A percentile compares a stretch with the other conserved stretches of the same genome.
Conservation (phyloP, 129 eudicot species). For the Oenanthe sinensis region DNA sequence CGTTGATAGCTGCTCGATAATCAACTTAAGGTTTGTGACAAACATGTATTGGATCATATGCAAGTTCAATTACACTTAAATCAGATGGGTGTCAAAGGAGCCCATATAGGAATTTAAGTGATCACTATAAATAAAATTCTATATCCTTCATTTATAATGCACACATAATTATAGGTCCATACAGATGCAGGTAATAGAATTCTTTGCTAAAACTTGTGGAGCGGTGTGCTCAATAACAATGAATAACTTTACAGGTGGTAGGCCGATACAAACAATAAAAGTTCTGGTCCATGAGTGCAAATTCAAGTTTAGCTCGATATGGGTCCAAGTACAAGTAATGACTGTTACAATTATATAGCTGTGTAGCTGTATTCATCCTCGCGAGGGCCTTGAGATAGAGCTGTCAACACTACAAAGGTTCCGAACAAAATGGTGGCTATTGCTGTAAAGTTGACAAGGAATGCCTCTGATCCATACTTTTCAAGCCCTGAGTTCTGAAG, state of each 20-base stretch:
- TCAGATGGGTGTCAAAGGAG: background rate
- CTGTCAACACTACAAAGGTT: conserved; percentile 63
- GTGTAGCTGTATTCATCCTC: conserved; percentile 58
- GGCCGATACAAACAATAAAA: background rate
- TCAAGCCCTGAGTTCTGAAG: conserved; percentile 59
- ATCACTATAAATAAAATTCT: background rate
- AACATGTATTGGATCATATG: background rate
- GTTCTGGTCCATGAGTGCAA: background rate
- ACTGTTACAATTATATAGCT: conserved; percentile 31
- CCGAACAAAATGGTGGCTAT: conserved; percentile 73
- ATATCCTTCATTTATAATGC: background rate
- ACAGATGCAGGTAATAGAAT: background rate
- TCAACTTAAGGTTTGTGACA: background rate
- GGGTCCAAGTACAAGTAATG: background rate
- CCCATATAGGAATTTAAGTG: too few species aligned
- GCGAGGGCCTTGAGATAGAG: conserved; percentile 36
- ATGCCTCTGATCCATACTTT: conserved; percentile 85
- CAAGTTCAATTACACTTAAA: background rate
- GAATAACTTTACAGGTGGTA: background rate
- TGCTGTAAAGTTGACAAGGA: conserved; percentile 93
- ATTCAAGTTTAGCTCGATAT: background rate
- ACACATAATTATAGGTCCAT: background rate
- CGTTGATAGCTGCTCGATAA: too few species aligned
- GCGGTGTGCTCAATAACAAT: background rate
- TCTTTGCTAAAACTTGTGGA: background rate